Evolutionary conservation across 2,329 filamentous ascomycete species (phyloP).

Genomic region (Triangularia verruculosa): DNA sequence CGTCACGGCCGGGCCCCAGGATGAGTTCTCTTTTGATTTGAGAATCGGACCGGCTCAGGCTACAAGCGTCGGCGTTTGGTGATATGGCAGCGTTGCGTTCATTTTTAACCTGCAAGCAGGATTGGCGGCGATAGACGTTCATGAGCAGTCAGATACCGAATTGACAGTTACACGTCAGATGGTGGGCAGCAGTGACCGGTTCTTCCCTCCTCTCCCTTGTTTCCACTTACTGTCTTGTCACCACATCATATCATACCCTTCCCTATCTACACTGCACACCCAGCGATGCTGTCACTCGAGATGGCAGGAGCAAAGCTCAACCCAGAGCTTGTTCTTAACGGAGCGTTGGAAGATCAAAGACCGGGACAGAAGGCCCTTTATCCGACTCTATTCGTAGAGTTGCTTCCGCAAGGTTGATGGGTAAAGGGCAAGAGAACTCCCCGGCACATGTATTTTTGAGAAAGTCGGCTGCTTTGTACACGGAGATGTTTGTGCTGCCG

Average conservation of each 20-base stretch:
- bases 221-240: not conserved
- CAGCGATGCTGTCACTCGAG: conserved; percentile 72
- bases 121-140: conserved; percentile 22
- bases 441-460: conserved; percentile 31
- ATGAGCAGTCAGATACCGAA: conserved; percentile 29
- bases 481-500: not conserved
- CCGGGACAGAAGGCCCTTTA: conserved; percentile 41
- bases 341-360: conserved; percentile 70
- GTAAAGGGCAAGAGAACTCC: conserved; percentile 43
- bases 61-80: conserved; percentile 29
- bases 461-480: not conserved
- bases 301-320: conserved; percentile 67
- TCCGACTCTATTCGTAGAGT: conserved; percentile 29
- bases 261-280: conserved; percentile 32
- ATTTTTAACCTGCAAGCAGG: conserved; percentile 17
- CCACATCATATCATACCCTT: not conserved
- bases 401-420: conserved; percentile 36
- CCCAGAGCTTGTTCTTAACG: conserved; percentile 73
- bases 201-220: conserved; percentile 1
- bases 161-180: conserved; percentile 23
- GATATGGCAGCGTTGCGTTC: conserved; percentile 18
- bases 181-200: conserved; percentile 18
- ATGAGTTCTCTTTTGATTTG: conserved; percentile 14
- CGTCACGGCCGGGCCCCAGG: not conserved
- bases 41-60: conserved; percentile 20